These are phyloP conservation scores for Aegilops speltoides DNA, from an alignment of 176 grass and related monocot species.

Conservation along the genomic window DNA sequence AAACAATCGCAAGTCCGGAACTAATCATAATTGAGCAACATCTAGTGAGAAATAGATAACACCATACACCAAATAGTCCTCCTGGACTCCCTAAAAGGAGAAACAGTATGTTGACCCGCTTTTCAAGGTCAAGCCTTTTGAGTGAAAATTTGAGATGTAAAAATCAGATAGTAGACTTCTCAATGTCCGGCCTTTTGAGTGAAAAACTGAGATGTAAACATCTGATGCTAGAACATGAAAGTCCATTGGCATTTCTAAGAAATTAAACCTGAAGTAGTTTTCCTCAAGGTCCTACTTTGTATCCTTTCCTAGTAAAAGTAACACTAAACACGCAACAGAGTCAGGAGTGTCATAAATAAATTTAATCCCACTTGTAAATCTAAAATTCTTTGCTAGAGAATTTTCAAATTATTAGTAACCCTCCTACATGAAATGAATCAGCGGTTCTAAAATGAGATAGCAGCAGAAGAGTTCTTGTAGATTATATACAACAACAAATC, in stretches of 20 bases:
- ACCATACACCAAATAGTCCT: background rate
- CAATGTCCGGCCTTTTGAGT: background rate
- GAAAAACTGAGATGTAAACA: background rate
- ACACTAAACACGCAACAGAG: background rate
- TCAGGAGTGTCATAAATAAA: background rate
- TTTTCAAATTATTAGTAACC: background rate
- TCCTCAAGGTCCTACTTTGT: background rate
- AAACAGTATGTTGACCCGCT: background rate
- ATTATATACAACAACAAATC: background rate
- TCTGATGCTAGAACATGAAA: background rate
- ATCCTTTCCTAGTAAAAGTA: constrained; percentile 3
- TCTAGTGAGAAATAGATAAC: background rate
- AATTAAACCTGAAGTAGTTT: background rate
- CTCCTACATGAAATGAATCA: constrained; percentile 7
- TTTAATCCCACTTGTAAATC: background rate
- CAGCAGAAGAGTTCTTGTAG: background rate
- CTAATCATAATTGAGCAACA: background rate
- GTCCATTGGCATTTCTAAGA: background rate
- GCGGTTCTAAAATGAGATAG: background rate
- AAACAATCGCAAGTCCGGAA: background rate
- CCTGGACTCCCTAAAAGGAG: background rate
- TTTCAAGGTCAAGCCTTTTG: background rate
- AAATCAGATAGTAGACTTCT: background rate
- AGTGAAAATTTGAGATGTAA: background rate
- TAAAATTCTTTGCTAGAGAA: background rate